phyloP scores from a whole-genome alignment of 192 early-diverging fungal genomes.

The Pecoramyces ruminantium region DNA sequence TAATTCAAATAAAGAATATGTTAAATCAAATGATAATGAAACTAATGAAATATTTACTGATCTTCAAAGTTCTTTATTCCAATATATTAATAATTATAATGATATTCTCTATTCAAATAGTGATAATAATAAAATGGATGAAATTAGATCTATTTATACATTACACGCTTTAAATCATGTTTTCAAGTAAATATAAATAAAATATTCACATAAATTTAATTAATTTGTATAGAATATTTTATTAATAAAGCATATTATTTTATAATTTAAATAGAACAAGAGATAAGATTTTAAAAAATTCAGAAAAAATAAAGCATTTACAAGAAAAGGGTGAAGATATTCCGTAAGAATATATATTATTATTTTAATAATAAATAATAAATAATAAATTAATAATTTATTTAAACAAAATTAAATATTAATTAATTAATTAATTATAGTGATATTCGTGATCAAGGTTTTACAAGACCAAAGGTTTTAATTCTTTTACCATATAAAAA shows the following conservation, averaged over 20 bases:
- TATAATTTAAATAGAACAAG: slow-evolving; percentile 39
- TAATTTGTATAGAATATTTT: too few species aligned
- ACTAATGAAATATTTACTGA: slow-evolving; percentile 14
- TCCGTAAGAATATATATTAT: slow-evolving; percentile 11
- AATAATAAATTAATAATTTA: too few species aligned
- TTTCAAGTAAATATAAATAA: slow-evolving; percentile 28
- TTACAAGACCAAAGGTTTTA: slow-evolving; percentile 80
- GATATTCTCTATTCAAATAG: slow-evolving; percentile 61
- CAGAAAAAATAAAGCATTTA: slow-evolving; percentile 44
- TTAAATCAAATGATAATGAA: not conserved
- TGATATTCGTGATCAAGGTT: slow-evolving; percentile 87
- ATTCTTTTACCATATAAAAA: slow-evolving; percentile 80
- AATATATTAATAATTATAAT: slow-evolving; percentile 49
- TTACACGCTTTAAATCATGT: slow-evolving; percentile 89
- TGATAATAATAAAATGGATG: slow-evolving; percentile 34
- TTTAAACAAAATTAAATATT: too few species aligned
- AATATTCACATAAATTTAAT: too few species aligned
- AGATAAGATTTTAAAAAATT: slow-evolving; percentile 64
- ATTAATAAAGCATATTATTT: too few species aligned
- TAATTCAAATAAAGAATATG: not conserved
- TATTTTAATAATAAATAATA: too few species aligned
- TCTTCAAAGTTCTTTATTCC: slow-evolving; percentile 38
- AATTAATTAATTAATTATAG: too few species aligned
- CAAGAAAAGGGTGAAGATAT: slow-evolving; percentile 31
- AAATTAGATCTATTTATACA: slow-evolving; percentile 51